Conservation (phyloP, 768 basidiomycete species). For the Candolleomyces aberdarensis region DNA sequence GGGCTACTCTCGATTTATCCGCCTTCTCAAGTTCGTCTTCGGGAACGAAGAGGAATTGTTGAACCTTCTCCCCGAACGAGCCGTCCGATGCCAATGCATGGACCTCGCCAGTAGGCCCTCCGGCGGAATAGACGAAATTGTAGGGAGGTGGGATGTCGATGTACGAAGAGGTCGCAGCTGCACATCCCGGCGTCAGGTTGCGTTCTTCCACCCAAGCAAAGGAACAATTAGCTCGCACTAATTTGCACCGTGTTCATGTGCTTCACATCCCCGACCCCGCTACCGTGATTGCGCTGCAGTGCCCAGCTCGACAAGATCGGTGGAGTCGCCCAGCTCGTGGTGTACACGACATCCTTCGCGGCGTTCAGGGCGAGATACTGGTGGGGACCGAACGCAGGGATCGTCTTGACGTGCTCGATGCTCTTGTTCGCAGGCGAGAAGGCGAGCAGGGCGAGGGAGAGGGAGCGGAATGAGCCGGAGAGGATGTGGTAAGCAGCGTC, state of each 20-base stretch:
- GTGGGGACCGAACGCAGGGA: constrained; percentile 48
- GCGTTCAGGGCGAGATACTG: constrained; percentile 44
- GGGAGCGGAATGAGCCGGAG: constrained; percentile 49
- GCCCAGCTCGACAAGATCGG: constrained; percentile 46
- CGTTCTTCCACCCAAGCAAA: neutral
- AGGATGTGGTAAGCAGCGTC: constrained; percentile 30
- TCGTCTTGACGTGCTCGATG: constrained; percentile 36
- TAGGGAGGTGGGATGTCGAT: constrained; percentile 46
- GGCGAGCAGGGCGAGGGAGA: constrained; percentile 48
- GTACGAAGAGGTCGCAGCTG: constrained; percentile 55
- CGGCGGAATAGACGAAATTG: constrained; percentile 45
- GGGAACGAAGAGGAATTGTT: constrained; percentile 46
- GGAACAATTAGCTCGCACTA: constrained; percentile 26
- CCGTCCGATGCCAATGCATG: constrained; percentile 32
- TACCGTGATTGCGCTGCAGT: constrained; percentile 23
- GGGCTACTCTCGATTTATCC: constrained; percentile 48
- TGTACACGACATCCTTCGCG: constrained; percentile 35
- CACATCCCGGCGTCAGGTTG: neutral
- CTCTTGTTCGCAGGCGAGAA: constrained; percentile 41
- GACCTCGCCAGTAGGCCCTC: constrained; percentile 50
- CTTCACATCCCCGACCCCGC: constrained; percentile 25
- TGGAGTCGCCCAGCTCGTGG: constrained; percentile 50
- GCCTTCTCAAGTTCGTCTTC: constrained; percentile 37
- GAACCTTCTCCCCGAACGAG: constrained; percentile 38
- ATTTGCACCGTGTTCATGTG: constrained; percentile 45